A percentile compares a stretch with the other conserved stretches of the same genome.
Conservation (phyloP, 768 basidiomycete species). For the Boletus vinaceobasis region DNA sequence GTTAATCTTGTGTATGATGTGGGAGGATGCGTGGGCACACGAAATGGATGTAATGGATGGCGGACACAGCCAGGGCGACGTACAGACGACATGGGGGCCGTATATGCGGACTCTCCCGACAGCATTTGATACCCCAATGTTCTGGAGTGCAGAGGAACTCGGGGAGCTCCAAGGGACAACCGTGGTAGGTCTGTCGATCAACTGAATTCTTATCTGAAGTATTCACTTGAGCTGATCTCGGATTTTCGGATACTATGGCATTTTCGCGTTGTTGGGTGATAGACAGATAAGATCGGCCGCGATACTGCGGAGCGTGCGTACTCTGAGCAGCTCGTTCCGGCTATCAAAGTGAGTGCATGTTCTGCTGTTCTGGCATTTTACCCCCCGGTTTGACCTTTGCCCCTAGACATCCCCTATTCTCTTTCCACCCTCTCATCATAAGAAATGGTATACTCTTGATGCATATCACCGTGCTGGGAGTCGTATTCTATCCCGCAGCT, state of each 20-base stretch:
- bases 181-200: conserved; percentile 67
- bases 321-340: conserved; percentile 59
- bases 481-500: conserved; percentile 88
- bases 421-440: conserved; percentile 53
- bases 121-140: conserved; percentile 88
- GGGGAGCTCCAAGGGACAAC: conserved; percentile 75
- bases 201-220: not conserved
- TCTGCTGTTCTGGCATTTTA: not conserved
- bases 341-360: conserved; percentile 53
- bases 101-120: conserved; percentile 52
- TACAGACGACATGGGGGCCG: conserved; percentile 19
- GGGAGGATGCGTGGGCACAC: conserved; percentile 70
- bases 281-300: conserved; percentile 80
- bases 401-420: conserved; percentile 64
- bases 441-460: conserved; percentile 58
- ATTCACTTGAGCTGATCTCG: not conserved
- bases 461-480: conserved; percentile 89
- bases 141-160: conserved; percentile 78
- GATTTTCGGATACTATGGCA: not conserved
- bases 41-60: conserved; percentile 50
- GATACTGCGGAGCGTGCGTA: conserved; percentile 79
- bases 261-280: not conserved
- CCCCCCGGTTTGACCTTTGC: not conserved
- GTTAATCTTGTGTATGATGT: conserved; percentile 93
- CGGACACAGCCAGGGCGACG: not conserved